Percentiles rank a stretch among this genome's conserved stretches.
These are phyloP conservation scores for Triticum turgidum DNA, from an alignment of 176 grass and related monocot genomes.

Conservation along the genomic window DNA sequence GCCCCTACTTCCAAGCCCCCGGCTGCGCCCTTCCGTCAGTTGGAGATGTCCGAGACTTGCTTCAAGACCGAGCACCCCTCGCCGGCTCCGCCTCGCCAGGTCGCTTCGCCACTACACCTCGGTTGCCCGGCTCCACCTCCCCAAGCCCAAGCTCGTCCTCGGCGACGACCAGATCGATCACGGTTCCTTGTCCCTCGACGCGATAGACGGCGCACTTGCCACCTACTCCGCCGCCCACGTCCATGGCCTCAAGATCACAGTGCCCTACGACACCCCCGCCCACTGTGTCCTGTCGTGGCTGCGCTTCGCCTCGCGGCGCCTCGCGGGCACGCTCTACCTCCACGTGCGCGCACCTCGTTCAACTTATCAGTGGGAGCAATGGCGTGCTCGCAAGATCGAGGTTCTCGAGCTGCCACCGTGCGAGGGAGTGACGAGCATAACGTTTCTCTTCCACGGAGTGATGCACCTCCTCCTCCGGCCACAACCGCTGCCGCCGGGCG, in stretches of 20 bases:
- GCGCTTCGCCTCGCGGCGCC: neutral
- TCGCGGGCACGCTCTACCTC: neutral
- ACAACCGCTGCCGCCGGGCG: neutral
- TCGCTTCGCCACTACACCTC: too few relatives aligned
- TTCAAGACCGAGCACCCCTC: too few relatives aligned
- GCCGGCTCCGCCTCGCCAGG: too few relatives aligned
- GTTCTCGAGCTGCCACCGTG: neutral
- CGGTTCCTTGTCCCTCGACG: neutral
- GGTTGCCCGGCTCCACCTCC: too few relatives aligned
- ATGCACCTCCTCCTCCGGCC: neutral
- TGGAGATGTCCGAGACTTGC: too few relatives aligned
- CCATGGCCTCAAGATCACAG: neutral
- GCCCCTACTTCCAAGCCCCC: too few relatives aligned
- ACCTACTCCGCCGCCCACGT: neutral
- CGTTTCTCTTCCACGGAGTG: neutral
- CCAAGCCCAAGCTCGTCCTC: neutral
- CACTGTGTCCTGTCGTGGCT: neutral
- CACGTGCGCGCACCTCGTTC: neutral
- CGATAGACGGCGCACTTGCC: neutral
- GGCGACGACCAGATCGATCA: neutral
- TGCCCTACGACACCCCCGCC: neutral
- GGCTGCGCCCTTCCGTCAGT: too few relatives aligned
- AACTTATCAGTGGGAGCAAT: neutral
- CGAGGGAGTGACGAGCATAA: neutral
- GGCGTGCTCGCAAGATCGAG: neutral